Base-by-base conservation (phyloP, 1,284 basidiomycete genomes). In the Blastosporella zonata region DNA sequence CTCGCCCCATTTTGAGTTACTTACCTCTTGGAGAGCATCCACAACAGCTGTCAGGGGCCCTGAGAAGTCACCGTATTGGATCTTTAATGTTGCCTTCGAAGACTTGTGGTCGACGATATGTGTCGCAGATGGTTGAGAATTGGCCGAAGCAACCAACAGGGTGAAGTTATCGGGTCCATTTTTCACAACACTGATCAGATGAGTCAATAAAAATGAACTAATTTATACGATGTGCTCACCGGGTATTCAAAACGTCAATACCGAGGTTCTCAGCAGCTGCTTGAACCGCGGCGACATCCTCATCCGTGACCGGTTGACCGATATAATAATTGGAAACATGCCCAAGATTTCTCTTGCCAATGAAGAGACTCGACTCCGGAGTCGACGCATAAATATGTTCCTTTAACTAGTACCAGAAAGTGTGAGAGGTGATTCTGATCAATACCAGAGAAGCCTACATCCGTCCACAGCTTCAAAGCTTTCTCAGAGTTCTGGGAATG, bases 281-380 rank as follows among this genome's bases (percentile, higher is more conserved):
- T 62, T 92, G 90, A 8, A 93, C 77, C 2, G 77, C 75, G 15
- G 80, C 78, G 13, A 91, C 87, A 61, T 93, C 90, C 0, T 81
- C 78, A 55, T 92, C 87, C 13, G 77, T 74, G 22, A 86, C 81
- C 7, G 75, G 64, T 52, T 86, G 75, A 1, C 87, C 87, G 20
- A 85, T 78, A 61, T 93, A 93, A 65, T 93, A 93, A 62, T 90
- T 90, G 23, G 84, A 88, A 42, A 90, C 61, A 53, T 92, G 88
- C 1, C 90, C 90, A 20, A 80, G 71, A 45, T 69, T 75, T 33
- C 82, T 85, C 62, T 93, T 92, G 46, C 90, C 90, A 54, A 93
- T 87, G 61, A 78, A 83, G 44, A 90, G 74, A 46, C 74, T 77
- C 1, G 75, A 62, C 58, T 87, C 82, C 1, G 90, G 89, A 15